Evolutionary conservation across 2,329 filamentous ascomycete species (phyloP).

Genomic region (Penicillium capsulatum): DNA sequence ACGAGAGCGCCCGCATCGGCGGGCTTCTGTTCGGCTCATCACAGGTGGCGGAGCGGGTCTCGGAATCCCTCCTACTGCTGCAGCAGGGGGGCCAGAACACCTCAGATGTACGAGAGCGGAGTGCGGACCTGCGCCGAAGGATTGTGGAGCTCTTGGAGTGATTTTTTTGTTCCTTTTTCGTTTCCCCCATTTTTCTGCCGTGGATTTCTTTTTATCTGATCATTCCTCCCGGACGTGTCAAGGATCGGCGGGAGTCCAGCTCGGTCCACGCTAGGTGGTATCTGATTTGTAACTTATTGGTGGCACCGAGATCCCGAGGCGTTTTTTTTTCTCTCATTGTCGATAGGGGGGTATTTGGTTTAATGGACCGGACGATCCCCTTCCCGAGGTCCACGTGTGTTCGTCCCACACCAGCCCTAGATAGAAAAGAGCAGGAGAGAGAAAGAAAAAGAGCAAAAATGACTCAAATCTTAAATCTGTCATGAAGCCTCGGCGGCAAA

Average conservation of each 20-base stretch:
- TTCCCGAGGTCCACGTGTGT: background rate
- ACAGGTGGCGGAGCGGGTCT: slow-evolving; percentile 50
- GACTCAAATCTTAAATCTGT: no score
- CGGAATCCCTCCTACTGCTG: slow-evolving; percentile 45
- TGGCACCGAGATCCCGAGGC: slow-evolving; percentile 1
- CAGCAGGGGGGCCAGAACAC: slow-evolving; percentile 41
- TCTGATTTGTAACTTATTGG: background rate
- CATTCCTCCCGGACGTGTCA: background rate
- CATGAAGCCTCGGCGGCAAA: no score
- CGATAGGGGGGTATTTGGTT: no score
- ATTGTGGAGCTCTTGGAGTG: slow-evolving; percentile 42
- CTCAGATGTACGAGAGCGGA: slow-evolving; percentile 24
- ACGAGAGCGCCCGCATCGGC: slow-evolving; percentile 52
- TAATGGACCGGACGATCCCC: slow-evolving; percentile 14
- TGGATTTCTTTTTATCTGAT: slow-evolving; percentile 1
- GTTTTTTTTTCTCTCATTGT: slow-evolving; percentile 1
- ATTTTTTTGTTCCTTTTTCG: no score
- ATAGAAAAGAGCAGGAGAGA: no score
- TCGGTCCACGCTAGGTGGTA: background rate
- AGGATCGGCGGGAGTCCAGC: background rate
- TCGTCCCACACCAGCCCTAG: no score
- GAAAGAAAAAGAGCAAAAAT: no score
- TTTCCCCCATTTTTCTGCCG: background rate
- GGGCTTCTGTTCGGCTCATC: slow-evolving; percentile 58
- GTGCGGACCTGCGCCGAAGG: slow-evolving; percentile 38